Evolutionary conservation across 2,329 filamentous ascomycete genomes (phyloP).

Genomic region (Aureobasidium sp.): DNA sequence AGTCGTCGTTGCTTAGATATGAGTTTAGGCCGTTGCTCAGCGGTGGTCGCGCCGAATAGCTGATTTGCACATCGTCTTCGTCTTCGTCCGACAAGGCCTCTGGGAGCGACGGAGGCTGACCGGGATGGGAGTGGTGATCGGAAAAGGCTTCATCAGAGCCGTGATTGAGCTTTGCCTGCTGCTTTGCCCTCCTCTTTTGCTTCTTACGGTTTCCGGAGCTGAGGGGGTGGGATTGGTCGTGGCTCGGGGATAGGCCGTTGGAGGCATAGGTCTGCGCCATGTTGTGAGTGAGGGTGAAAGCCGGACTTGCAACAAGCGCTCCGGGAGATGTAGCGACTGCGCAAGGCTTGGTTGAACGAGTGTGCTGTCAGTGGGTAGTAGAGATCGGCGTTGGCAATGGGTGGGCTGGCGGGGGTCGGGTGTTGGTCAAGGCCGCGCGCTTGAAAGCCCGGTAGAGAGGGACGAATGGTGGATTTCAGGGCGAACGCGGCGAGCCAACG

Average conservation of each 20-base stretch:
- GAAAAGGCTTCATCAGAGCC: slow-evolving; percentile 12
- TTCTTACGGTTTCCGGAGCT: slow-evolving; percentile 79
- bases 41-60: slow-evolving; percentile 18
- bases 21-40: slow-evolving; percentile 33
- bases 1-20: background rate
- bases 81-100: slow-evolving; percentile 39
- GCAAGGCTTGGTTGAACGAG: background rate
- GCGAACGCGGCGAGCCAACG: slow-evolving; percentile 2
- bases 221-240: slow-evolving; percentile 20
- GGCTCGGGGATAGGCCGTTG: slow-evolving; percentile 15
- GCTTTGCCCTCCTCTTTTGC: slow-evolving; percentile 82
- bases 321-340: background rate
- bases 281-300: slow-evolving; percentile 16
- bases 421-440: background rate
- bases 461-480: background rate
- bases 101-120: slow-evolving; percentile 20
- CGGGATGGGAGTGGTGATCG: slow-evolving; percentile 25
- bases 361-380: slow-evolving; percentile 3
- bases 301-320: slow-evolving; percentile 13
- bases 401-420: background rate
- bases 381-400: slow-evolving; percentile 1
- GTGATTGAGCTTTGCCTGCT: slow-evolving; percentile 50
- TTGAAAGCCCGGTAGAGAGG: background rate
- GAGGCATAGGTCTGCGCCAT: slow-evolving; percentile 21
- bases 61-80: slow-evolving; percentile 28